Conservation (phyloP, 1,139 yeast genomes). For the Yamadazyma atlantica region DNA sequence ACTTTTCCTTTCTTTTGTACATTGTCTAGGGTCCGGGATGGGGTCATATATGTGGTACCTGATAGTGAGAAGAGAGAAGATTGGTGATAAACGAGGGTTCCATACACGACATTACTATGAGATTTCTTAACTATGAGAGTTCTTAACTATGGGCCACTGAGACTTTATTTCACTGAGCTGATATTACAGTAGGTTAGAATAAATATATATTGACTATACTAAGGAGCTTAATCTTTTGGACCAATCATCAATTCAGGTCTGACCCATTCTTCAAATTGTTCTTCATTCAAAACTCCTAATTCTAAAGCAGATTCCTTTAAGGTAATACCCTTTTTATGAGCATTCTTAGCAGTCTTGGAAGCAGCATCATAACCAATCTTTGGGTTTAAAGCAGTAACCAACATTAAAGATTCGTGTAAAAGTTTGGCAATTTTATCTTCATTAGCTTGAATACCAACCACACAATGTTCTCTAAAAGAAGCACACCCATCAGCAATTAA, state of each 20-base stretch:
- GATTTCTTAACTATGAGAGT: too few relatives aligned
- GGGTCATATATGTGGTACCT: constrained; percentile 14
- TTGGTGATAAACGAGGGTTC: too few relatives aligned
- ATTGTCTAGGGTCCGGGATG: constrained; percentile 29
- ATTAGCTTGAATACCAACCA: constrained; percentile 91
- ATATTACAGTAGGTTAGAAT: background rate
- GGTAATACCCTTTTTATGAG: constrained; percentile 96
- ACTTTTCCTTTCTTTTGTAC: constrained; percentile 33
- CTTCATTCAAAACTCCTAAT: constrained; percentile 75
- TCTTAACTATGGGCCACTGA: too few relatives aligned
- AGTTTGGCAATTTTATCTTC: constrained; percentile 80
- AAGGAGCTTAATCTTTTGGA: constrained; percentile 53
- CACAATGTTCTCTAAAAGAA: constrained; percentile 93
- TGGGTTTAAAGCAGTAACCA: constrained; percentile 97
- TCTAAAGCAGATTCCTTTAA: constrained; percentile 93
- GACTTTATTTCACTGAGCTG: too few relatives aligned
- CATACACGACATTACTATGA: too few relatives aligned
- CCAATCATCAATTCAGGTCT: constrained; percentile 98
- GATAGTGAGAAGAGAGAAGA: background rate
- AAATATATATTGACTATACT: constrained; percentile 3
- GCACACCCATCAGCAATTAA: constrained; percentile 84
- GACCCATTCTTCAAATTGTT: constrained; percentile 95
- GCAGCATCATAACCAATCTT: constrained; percentile 98
- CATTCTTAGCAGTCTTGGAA: constrained; percentile 96
- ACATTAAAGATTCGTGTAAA: constrained; percentile 92